These are phyloP conservation scores for Catenaria anguillulae DNA, from an alignment of 371 early-diverging fungal genomes.

Conservation along the genomic window DNA sequence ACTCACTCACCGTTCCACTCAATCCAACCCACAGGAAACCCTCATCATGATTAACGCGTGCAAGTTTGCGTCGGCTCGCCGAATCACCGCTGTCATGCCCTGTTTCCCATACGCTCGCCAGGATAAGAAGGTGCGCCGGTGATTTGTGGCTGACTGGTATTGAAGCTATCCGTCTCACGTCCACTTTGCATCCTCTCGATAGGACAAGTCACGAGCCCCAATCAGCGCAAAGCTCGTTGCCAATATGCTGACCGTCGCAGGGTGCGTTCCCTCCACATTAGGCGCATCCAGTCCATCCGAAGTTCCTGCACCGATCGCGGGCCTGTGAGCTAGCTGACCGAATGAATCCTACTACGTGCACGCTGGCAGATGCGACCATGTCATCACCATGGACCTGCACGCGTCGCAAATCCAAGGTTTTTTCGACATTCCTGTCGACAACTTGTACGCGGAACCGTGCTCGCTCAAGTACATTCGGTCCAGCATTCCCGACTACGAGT, in stretches of 20 bases:
- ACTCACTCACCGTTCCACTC: no score
- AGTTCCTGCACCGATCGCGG: no score
- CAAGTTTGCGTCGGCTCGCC: slow-evolving; percentile 70
- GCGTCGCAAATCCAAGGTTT: slow-evolving; percentile 77
- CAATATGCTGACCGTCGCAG: slow-evolving; percentile 85
- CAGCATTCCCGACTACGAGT: slow-evolving; percentile 51
- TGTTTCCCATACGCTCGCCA: slow-evolving; percentile 96
- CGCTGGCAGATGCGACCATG: slow-evolving; percentile 45
- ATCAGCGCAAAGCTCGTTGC: slow-evolving; percentile 88
- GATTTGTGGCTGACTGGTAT: no score
- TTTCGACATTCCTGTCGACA: slow-evolving; percentile 87
- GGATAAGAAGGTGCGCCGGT: no score
- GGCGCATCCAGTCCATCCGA: no score
- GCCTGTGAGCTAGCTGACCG: no score
- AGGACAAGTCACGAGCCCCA: slow-evolving; percentile 82
- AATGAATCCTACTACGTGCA: no score
- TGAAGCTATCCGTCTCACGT: no score
- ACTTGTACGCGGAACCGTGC: slow-evolving; percentile 83
- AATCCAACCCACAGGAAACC: no score
- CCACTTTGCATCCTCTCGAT: no score
- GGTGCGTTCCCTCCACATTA: slow-evolving; percentile 29
- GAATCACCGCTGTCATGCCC: slow-evolving; percentile 79
- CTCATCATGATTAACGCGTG: slow-evolving; percentile 92
- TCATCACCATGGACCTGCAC: slow-evolving; percentile 92
- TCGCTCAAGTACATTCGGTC: slow-evolving; percentile 79